These are phyloP conservation scores for Myrmaecium sp. DNA, from an alignment of 2,329 filamentous ascomycete genomes.

Conservation along the genomic window DNA sequence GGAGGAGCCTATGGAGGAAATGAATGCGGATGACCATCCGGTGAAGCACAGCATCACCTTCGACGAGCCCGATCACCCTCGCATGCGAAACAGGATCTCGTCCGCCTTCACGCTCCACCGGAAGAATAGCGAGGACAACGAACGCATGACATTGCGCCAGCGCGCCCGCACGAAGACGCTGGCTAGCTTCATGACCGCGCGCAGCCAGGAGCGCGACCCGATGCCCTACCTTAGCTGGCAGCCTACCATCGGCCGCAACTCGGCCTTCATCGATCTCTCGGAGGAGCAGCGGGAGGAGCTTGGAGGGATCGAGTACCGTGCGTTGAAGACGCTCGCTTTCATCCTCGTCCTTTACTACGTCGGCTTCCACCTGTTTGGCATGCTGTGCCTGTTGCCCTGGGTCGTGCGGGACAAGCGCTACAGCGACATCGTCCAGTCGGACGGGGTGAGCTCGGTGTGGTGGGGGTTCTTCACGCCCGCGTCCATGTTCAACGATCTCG, in stretches of 20 bases:
- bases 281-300: constrained; percentile 89
- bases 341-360: constrained; percentile 68
- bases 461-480: constrained; percentile 84
- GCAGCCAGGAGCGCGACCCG: constrained; percentile 29
- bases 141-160: constrained; percentile 10
- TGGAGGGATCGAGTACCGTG: constrained; percentile 90
- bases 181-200: constrained; percentile 40
- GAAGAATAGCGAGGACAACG: constrained; percentile 6
- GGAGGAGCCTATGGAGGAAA: constrained; percentile 3
- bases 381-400: constrained; percentile 64
- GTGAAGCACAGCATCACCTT: constrained; percentile 45
- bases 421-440: constrained; percentile 34
- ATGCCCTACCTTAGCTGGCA: constrained; percentile 91
- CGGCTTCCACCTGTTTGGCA: constrained; percentile 62
- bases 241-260: constrained; percentile 84
- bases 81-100: constrained; percentile 9
- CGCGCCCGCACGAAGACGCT: constrained; percentile 33
- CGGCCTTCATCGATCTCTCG: constrained; percentile 72
- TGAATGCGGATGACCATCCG: constrained; percentile 22
- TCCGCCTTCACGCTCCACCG: constrained; percentile 5
- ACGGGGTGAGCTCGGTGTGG: constrained; percentile 55
- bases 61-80: constrained; percentile 40
- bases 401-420: constrained; percentile 50
- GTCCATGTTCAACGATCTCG: constrained; percentile 88
- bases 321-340: constrained; percentile 67